These are phyloP conservation scores for Naganishia albida DNA, from an alignment of 1,284 basidiomycete genomes.

Conservation along the genomic window DNA sequence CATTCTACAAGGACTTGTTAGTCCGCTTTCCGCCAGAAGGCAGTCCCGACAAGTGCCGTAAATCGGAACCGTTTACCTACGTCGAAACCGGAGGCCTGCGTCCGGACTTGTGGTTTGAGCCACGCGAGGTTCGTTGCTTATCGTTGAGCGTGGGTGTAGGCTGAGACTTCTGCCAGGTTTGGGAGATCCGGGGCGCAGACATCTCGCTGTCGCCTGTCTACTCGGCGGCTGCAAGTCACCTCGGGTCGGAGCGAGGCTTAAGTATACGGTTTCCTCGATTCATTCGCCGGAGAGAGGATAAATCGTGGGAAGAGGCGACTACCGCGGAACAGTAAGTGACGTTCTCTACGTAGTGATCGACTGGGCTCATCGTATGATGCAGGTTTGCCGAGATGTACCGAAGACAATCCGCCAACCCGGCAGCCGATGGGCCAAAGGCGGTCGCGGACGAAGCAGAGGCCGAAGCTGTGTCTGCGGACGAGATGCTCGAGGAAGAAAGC, in stretches of 20 bases:
- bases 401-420: slow-evolving; percentile 57
- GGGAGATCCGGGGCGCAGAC: slow-evolving; percentile 89
- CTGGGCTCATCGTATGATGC: background rate
- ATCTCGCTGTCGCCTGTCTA: slow-evolving; percentile 60
- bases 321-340: slow-evolving; percentile 55
- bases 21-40: slow-evolving; percentile 65
- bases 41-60: slow-evolving; percentile 65
- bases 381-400: slow-evolving; percentile 66
- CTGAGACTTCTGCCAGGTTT: slow-evolving; percentile 49
- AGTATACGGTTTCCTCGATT: slow-evolving; percentile 62
- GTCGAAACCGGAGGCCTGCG: slow-evolving; percentile 72
- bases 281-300: slow-evolving; percentile 60
- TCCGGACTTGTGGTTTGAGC: slow-evolving; percentile 82
- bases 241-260: slow-evolving; percentile 69
- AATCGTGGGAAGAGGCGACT: slow-evolving; percentile 59
- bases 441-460: slow-evolving; percentile 8
- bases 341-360: no score
- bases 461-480: slow-evolving; percentile 16
- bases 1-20: slow-evolving; percentile 74
- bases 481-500: slow-evolving; percentile 6
- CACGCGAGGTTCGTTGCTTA: slow-evolving; percentile 63
- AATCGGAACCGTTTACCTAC: slow-evolving; percentile 61
- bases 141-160: no score
- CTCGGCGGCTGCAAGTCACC: slow-evolving; percentile 71
- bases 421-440: slow-evolving; percentile 18